These are phyloP conservation scores for Rhizodiscina lignyota DNA, from an alignment of 495 filamentous ascomycete genomes.

Conservation along the genomic window DNA sequence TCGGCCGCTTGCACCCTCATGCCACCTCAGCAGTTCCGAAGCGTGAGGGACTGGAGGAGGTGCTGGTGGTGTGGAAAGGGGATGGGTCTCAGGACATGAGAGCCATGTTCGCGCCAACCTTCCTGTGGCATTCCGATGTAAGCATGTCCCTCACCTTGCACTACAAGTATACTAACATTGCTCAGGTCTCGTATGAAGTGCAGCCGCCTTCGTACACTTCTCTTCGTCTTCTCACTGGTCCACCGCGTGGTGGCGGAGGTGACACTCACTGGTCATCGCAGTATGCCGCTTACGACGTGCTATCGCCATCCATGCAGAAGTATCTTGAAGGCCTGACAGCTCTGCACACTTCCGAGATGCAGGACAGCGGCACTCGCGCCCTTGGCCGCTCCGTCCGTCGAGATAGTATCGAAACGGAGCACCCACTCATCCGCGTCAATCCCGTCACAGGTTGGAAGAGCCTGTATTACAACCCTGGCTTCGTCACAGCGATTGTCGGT, in stretches of 20 bases:
- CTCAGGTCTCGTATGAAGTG: too few relatives aligned
- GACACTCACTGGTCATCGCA: too few relatives aligned
- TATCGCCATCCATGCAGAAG: conserved; percentile 52
- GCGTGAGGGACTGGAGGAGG: conserved; percentile 44
- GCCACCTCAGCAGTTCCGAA: conserved; percentile 43
- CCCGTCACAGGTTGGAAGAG: conserved; percentile 68
- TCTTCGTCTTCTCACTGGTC: too few relatives aligned
- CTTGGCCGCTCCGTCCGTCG: conserved; percentile 48
- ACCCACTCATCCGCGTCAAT: conserved; percentile 57
- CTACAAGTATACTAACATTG: too few relatives aligned
- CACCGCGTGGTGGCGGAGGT: too few relatives aligned
- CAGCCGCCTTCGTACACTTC: too few relatives aligned
- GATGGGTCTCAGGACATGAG: conserved; percentile 38
- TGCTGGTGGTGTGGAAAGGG: conserved; percentile 50
- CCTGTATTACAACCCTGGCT: conserved; percentile 66
- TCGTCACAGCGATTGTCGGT: conserved; percentile 60
- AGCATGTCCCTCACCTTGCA: too few relatives aligned
- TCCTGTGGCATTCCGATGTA: too few relatives aligned
- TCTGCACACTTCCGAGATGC: conserved; percentile 53
- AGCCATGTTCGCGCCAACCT: too few relatives aligned
- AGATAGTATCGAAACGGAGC: conserved; percentile 45
- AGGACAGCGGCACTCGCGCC: conserved; percentile 46
- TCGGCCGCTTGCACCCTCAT: conserved; percentile 50
- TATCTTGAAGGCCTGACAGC: conserved; percentile 56
- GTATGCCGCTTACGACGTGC: too few relatives aligned